Conservation (phyloP, 2,329 filamentous ascomycete genomes). For the Arachnomyces sp. region DNA sequence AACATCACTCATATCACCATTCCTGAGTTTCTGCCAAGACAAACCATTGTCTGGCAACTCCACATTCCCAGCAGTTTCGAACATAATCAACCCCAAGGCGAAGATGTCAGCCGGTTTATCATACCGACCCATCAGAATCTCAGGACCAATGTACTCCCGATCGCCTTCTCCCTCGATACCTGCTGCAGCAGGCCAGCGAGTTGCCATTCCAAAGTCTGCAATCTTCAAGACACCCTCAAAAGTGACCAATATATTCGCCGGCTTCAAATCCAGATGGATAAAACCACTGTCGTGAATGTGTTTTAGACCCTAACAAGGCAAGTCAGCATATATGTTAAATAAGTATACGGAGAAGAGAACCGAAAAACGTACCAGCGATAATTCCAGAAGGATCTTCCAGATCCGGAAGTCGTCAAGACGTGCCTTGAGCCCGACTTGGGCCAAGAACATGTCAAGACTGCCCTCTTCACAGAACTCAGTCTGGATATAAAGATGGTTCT, state of each 20-base stretch:
- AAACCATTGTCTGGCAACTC: slow-evolving; percentile 86
- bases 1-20: slow-evolving; percentile 80
- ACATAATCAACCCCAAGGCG: slow-evolving; percentile 84
- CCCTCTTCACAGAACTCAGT: slow-evolving; percentile 96
- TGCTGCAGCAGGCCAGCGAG: slow-evolving; percentile 64
- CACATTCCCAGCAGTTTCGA: slow-evolving; percentile 91
- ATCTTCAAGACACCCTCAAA: slow-evolving; percentile 60
- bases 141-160: slow-evolving; percentile 89
- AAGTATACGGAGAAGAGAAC: not conserved
- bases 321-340: slow-evolving; percentile 20
- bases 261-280: slow-evolving; percentile 59
- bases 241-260: slow-evolving; percentile 57
- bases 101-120: slow-evolving; percentile 93
- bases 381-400: slow-evolving; percentile 92
- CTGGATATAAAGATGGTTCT: slow-evolving; percentile 85
- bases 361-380: slow-evolving; percentile 60
- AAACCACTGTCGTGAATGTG: slow-evolving; percentile 86
- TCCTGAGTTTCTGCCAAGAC: slow-evolving; percentile 81
- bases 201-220: slow-evolving; percentile 64
- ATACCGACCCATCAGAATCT: slow-evolving; percentile 76
- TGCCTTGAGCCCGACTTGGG: slow-evolving; percentile 71
- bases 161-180: slow-evolving; percentile 87
- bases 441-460: slow-evolving; percentile 76
- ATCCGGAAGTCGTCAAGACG: slow-evolving; percentile 94
- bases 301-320: slow-evolving; percentile 60